These are phyloP conservation scores for Eutypa lata DNA, from an alignment of 2,329 filamentous ascomycete species.

Conservation along the genomic window DNA sequence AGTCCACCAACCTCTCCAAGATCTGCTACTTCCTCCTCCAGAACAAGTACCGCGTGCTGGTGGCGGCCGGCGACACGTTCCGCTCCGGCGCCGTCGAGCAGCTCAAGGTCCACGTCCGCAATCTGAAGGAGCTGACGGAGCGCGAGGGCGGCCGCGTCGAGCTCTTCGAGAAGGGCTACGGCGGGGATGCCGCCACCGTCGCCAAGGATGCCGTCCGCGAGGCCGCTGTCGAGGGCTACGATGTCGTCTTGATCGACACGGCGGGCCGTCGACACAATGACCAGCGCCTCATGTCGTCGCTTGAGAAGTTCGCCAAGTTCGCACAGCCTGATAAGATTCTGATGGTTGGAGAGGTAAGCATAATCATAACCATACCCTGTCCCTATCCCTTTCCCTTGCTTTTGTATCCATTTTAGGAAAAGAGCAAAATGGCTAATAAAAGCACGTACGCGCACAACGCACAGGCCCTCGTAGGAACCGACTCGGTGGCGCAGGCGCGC, in stretches of 20 bases:
- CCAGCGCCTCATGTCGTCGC: conserved; percentile 87
- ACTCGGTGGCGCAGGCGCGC: conserved; percentile 90
- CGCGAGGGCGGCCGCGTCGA: conserved; percentile 84
- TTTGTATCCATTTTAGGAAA: neutral
- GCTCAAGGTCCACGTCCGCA: conserved; percentile 89
- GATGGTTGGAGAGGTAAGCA: conserved; percentile 73
- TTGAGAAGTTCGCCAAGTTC: conserved; percentile 97
- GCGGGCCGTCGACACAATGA: conserved; percentile 95
- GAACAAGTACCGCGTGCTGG: conserved; percentile 93
- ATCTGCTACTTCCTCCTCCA: conserved; percentile 97
- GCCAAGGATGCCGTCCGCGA: conserved; percentile 89
- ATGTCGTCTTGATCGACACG: conserved; percentile 96
- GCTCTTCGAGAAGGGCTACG: conserved; percentile 95
- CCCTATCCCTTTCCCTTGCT: too few species aligned
- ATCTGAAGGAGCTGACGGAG: conserved; percentile 81
- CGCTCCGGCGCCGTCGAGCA: conserved; percentile 96
- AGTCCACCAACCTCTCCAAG: conserved; percentile 96
- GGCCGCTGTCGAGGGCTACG: conserved; percentile 71
- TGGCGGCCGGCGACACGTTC: conserved; percentile 95
- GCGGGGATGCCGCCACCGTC: conserved; percentile 93
- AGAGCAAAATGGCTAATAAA: too few species aligned
- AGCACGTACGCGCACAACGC: neutral
- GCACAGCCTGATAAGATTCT: conserved; percentile 97
- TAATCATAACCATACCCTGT: too few species aligned
- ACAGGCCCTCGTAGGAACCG: conserved; percentile 85